Percentiles rank a stretch among this genome's conserved stretches.
phyloP scores from a whole-genome alignment of 345 rosid genomes.

The Lepidium didymum region DNA sequence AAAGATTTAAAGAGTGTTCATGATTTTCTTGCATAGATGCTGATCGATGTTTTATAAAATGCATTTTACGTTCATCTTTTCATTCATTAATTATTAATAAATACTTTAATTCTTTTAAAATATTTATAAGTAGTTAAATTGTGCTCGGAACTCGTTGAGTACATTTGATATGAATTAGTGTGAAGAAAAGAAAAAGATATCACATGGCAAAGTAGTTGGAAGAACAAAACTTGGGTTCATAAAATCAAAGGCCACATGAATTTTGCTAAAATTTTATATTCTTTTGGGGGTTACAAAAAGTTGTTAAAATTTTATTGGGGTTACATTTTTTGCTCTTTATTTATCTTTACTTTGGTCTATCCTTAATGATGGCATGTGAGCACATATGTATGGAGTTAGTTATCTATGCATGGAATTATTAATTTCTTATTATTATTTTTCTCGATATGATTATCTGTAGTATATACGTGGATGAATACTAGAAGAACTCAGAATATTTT shows the following conservation, averaged over 20 bases:
- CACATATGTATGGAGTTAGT: neutral
- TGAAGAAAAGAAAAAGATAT: constrained; percentile 21
- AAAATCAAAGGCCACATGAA: constrained; percentile 25
- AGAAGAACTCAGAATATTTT: too few relatives aligned
- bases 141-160: constrained; percentile 9
- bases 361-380: neutral
- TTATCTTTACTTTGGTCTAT: neutral
- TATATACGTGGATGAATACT: too few relatives aligned
- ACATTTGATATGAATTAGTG: constrained; percentile 1
- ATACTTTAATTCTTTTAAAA: neutral
- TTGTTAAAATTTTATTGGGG: constrained; percentile 6
- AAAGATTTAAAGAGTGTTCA: constrained; percentile 2
- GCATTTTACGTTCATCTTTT: constrained; percentile 25
- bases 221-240: constrained; percentile 19
- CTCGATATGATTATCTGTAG: too few relatives aligned
- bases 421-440: too few relatives aligned
- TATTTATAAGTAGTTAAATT: neutral
- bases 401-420: too few relatives aligned
- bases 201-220: constrained; percentile 27
- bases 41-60: neutral
- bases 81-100: neutral
- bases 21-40: constrained; percentile 27
- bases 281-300: constrained; percentile 24
- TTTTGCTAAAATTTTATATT: constrained; percentile 14
- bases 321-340: neutral